Evolutionary conservation across 176 grass and related monocot genomes (phyloP), one percentile per base, ranked within the genome.

Genomic region (Lolium rigidum): DNA sequence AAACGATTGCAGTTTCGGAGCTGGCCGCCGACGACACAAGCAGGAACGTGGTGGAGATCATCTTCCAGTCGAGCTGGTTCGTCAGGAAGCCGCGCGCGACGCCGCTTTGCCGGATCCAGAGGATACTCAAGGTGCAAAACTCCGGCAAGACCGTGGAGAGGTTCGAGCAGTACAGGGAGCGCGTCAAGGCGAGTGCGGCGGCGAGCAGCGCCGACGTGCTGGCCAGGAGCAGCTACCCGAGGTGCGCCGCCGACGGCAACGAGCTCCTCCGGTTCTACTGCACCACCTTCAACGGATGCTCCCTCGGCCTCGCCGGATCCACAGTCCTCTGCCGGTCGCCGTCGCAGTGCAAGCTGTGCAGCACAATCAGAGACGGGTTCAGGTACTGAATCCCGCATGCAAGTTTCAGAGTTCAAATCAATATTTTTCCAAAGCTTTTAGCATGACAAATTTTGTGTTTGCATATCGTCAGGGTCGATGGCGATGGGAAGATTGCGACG

Each of bases 1-100:
- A 22, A 50, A 6, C 41, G 44, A 21, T 39, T 18, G 28, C 82
- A 98, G 97, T 97, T 66, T 94, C 90, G n/a, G 92, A 99, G 91
- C 83, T 99, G 20, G 94, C 82, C 0, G 54, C 80, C 0, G 87
- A 93, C 2, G 97, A 99, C 83, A 94, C 89, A 0, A 93, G 97
- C 85, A 85, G 90, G 92, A 99, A 99, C 71, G 92, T 99, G 24
- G 92, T 99, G 59, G 94, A 99, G 80, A 94, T 99, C 80, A 99
- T 99, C 80, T 99, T 99, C 82, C 89, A 91, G 52, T 97, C 97
- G 10, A 99, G 94, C 88, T 99, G 97, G 94, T 65, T 91, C 14
- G 25, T 76, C 16, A 17, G 26, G 15, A 85, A 91, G 77, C 94
- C 88, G 31, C 76, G 72, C 44, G 72, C 85, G 74, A 54, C 73